Percentiles rank a stretch among this genome's conserved stretches.
Evolutionary conservation across 257 asterid species (phyloP).

Genomic region (Penstemon davidsonii): DNA sequence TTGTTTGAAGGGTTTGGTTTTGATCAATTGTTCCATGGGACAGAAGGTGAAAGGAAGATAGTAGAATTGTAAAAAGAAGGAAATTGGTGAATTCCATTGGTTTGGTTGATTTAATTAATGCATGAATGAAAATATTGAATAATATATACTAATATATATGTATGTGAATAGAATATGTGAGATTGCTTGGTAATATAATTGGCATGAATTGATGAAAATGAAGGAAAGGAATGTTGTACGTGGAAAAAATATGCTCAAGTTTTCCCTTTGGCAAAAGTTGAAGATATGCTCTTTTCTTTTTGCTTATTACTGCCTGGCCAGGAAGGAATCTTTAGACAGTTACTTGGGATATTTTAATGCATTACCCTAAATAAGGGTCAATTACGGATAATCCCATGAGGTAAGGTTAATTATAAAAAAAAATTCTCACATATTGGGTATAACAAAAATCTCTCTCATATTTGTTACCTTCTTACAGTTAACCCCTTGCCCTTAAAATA

Average conservation of each 20-base stretch:
- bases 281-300: slow-evolving; percentile 49
- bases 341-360: too few relatives aligned
- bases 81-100: slow-evolving; percentile 38
- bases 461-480: too few relatives aligned
- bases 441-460: too few relatives aligned
- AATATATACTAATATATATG: slow-evolving; percentile 8
- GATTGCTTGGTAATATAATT: slow-evolving; percentile 37
- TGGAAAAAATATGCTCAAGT: slow-evolving; percentile 35
- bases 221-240: slow-evolving; percentile 42
- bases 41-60: slow-evolving; percentile 33
- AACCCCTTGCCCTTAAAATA: too few relatives aligned
- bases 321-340: slow-evolving; percentile 3
- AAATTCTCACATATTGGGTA: too few relatives aligned
- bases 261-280: slow-evolving; percentile 41
- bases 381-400: too few relatives aligned
- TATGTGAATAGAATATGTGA: slow-evolving; percentile 23
- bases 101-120: background rate
- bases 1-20: slow-evolving; percentile 46
- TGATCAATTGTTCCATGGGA: slow-evolving; percentile 38
- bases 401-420: too few relatives aligned
- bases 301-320: background rate
- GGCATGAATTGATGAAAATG: slow-evolving; percentile 36
- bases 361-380: too few relatives aligned
- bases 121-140: background rate
- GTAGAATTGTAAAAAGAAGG: slow-evolving; percentile 30